Percentiles rank a stretch among this genome's conserved stretches.
These are phyloP conservation scores for Aethionema arabicum DNA, from an alignment of 345 rosid species.

Conservation along the genomic window DNA sequence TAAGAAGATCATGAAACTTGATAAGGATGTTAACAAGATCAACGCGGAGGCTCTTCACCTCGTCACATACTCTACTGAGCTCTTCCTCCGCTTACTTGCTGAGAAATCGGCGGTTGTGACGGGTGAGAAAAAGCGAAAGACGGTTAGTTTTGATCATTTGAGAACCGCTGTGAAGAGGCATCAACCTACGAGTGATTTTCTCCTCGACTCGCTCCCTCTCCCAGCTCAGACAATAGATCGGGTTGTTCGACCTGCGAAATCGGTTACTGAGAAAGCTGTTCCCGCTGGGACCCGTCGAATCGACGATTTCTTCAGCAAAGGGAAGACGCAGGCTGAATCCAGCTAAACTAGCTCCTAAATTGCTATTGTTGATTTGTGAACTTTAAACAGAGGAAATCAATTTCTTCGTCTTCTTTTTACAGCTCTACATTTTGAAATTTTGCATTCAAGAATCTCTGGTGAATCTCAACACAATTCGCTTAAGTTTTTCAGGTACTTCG, in stretches of 20 bases:
- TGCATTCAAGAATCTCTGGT: too few relatives aligned
- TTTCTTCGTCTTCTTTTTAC: too few relatives aligned
- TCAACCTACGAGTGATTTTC: constrained; percentile 76
- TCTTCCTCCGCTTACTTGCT: constrained; percentile 74
- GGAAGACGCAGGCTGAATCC: constrained; percentile 30
- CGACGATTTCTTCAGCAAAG: constrained; percentile 57
- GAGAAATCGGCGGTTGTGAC: constrained; percentile 59
- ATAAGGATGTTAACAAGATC: constrained; percentile 81
- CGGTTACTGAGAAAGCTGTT: constrained; percentile 34
- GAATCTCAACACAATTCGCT: too few relatives aligned
- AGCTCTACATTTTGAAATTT: too few relatives aligned
- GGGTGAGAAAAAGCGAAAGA: constrained; percentile 68
- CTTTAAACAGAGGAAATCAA: too few relatives aligned
- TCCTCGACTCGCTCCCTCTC: constrained; percentile 75
- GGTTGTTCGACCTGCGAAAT: constrained; percentile 24
- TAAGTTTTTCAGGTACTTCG: too few relatives aligned
- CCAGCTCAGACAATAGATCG: constrained; percentile 42
- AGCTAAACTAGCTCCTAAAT: background rate
- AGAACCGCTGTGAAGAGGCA: constrained; percentile 70
- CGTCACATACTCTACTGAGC: constrained; percentile 56
- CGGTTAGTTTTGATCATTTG: constrained; percentile 63
- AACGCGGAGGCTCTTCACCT: constrained; percentile 76
- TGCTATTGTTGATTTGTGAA: too few relatives aligned
- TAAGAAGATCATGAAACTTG: constrained; percentile 82
- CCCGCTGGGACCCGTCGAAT: constrained; percentile 64